Base-by-base conservation (phyloP, 768 basidiomycete species). In the Myochromella boudieri region DNA sequence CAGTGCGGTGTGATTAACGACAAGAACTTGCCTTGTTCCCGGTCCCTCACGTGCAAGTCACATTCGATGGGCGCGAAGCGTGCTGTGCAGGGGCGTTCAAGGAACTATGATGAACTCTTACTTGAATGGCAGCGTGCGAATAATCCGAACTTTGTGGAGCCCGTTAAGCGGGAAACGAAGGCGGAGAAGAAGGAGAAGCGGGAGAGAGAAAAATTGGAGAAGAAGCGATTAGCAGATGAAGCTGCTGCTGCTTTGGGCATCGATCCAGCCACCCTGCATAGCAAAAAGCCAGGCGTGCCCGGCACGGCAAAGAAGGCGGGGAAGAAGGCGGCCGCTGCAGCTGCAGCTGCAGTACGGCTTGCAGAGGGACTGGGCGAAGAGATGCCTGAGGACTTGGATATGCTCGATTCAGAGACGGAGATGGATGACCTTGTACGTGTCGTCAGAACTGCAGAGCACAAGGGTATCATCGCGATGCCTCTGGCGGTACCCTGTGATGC, bases 1-100 rank as follows among this genome's bases (percentile, higher is more conserved):
- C 94, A 97, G 54, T 98, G 95, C 58, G 94, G 95, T 41, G 95
- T 98, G 28, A 95, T 97, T 64, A 97, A 95, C 68, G 94, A 95
- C 69, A 97, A 97, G 66, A 79, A 79, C 34, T 70, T 92, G 6
- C 93, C 91, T 0, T 99, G 95, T 62, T 92, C 93, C 10, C 89
- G 95, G 21, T 93, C 93, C 6, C 78, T 99, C 28, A 97, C 95
- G 0, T 99, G 95, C 74, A 99, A 99, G 68, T 92, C 95, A 4
- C 95, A 99, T 63, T 87, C 91, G 2, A 95, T 99, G 86, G 92
- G 92, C 11, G 89, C 92, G 9, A 99, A 99, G 67, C 87, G 95
- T 14, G 82, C 88, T 7, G 95, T 99, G 1, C 78, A 80, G 51
- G 91, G 91, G 26, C 90, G 95, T 3, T 88, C 90, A 1, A 78